Percentiles rank a stretch among this genome's conserved stretches.
These are phyloP conservation scores for Pistacia atlantica DNA, from an alignment of 345 rosid species.

Conservation along the genomic window DNA sequence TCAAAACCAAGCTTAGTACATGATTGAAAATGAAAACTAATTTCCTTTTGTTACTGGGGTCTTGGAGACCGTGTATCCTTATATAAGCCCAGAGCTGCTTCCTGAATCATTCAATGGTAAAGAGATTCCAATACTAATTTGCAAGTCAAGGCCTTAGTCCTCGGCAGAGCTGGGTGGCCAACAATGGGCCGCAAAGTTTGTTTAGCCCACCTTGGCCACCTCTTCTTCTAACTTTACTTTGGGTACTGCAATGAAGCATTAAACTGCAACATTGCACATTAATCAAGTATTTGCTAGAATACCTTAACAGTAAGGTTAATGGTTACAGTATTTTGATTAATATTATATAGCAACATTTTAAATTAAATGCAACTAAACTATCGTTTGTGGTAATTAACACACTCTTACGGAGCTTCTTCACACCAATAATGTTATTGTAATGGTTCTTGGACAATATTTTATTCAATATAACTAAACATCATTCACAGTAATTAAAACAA, in stretches of 20 bases:
- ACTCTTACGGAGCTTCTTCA: no score
- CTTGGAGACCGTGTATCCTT: slow-evolving; percentile 91
- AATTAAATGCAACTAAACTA: no score
- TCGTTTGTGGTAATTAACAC: no score
- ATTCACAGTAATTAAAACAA: no score
- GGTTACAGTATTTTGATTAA: no score
- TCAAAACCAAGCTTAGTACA: slow-evolving; percentile 68
- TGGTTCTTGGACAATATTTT: no score
- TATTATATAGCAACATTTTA: no score
- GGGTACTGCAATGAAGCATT: slow-evolving; percentile 18
- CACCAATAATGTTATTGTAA: no score
- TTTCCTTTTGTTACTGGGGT: slow-evolving; percentile 65
- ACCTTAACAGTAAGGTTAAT: no score
- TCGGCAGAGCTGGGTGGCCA: slow-evolving; percentile 85
- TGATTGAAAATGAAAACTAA: slow-evolving; percentile 89
- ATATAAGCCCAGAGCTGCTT: slow-evolving; percentile 94
- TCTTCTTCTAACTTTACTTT: slow-evolving; percentile 45
- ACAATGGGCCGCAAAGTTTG: slow-evolving; percentile 86
- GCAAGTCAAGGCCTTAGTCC: slow-evolving; percentile 67
- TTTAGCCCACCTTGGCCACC: slow-evolving; percentile 90
- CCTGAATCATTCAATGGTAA: slow-evolving; percentile 37
- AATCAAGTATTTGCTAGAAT: slow-evolving; percentile 43
- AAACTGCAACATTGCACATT: neutral
- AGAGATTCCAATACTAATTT: slow-evolving; percentile 12
- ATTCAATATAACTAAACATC: no score